Evolutionary conservation across 345 rosid genomes (phyloP).

Genomic region (Gossypium herbaceum): DNA sequence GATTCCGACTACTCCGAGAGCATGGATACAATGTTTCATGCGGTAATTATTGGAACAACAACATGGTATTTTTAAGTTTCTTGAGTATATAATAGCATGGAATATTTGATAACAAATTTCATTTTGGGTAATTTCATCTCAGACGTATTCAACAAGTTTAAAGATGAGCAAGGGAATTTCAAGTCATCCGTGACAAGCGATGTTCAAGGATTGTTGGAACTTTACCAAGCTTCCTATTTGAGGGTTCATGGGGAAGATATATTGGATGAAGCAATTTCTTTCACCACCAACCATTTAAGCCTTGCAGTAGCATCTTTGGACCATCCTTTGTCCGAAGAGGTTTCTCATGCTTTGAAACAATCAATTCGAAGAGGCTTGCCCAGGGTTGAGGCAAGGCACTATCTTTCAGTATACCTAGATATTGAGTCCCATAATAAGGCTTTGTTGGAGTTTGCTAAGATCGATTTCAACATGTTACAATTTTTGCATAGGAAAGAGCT

Average conservation of each 20-base stretch:
- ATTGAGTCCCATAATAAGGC: slow-evolving; percentile 4
- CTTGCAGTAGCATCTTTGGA: neutral
- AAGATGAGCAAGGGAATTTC: slow-evolving; percentile 23
- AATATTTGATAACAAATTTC: neutral
- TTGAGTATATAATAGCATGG: neutral
- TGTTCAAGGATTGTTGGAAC: slow-evolving; percentile 22
- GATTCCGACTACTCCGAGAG: slow-evolving; percentile 29
- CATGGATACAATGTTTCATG: slow-evolving; percentile 19
- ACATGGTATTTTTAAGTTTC: neutral
- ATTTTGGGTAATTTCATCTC: neutral
- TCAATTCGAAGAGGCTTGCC: slow-evolving; percentile 20
- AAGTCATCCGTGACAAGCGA: slow-evolving; percentile 2
- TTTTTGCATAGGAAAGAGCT: slow-evolving; percentile 25
- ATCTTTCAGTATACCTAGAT: slow-evolving; percentile 16
- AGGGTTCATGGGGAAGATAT: slow-evolving; percentile 20
- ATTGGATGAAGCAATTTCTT: slow-evolving; percentile 23
- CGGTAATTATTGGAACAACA: slow-evolving; percentile 3
- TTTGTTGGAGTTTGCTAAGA: slow-evolving; percentile 29
- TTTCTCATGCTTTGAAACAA: slow-evolving; percentile 22
- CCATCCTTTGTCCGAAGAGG: slow-evolving; percentile 14
- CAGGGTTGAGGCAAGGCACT: slow-evolving; percentile 22
- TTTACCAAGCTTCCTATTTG: slow-evolving; percentile 29
- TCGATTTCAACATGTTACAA: slow-evolving; percentile 37
- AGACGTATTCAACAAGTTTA: slow-evolving; percentile 27
- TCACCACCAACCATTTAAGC: slow-evolving; percentile 14